phyloP scores from a whole-genome alignment of 1,139 yeast species.

The Geotrichum bryndzae region DNA sequence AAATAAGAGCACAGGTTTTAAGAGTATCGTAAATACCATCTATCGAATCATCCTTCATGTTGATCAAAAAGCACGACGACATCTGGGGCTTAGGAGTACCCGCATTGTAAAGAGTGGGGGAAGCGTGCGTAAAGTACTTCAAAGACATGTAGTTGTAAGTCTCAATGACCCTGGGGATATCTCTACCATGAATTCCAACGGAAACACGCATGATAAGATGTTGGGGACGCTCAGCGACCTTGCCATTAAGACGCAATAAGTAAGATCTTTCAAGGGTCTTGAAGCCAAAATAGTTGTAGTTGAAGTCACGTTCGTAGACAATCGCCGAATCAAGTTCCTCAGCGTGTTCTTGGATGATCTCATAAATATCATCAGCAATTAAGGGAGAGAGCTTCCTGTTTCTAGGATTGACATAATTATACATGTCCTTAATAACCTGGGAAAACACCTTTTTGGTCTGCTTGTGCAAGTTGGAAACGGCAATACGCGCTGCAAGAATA shows the following conservation, averaged over 20 bases:
- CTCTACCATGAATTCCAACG: slow-evolving; percentile 67
- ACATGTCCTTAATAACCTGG: slow-evolving; percentile 58
- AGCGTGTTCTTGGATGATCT: slow-evolving; percentile 47
- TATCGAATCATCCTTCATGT: slow-evolving; percentile 74
- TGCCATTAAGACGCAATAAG: slow-evolving; percentile 50
- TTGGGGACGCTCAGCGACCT: slow-evolving; percentile 74
- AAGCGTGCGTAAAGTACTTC: slow-evolving; percentile 70
- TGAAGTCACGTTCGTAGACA: slow-evolving; percentile 59
- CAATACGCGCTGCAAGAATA: slow-evolving; percentile 75
- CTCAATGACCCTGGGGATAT: slow-evolving; percentile 55
- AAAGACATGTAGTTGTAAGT: slow-evolving; percentile 70
- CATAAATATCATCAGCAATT: slow-evolving; percentile 55
- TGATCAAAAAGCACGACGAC: slow-evolving; percentile 75
- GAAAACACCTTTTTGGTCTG: slow-evolving; percentile 70
- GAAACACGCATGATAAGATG: slow-evolving; percentile 75
- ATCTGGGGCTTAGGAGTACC: slow-evolving; percentile 71
- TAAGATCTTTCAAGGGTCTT: slow-evolving; percentile 72
- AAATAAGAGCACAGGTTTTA: slow-evolving; percentile 68
- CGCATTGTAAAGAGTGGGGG: slow-evolving; percentile 76
- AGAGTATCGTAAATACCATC: slow-evolving; percentile 77
- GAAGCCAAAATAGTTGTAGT: slow-evolving; percentile 67
- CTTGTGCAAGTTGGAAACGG: slow-evolving; percentile 69
- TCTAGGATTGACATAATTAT: slow-evolving; percentile 54
- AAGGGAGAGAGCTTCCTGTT: slow-evolving; percentile 63
- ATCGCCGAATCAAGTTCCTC: slow-evolving; percentile 59